phyloP scores from a whole-genome alignment of 2,329 filamentous ascomycete species.

The Pseudogymnoascus sp. region DNA sequence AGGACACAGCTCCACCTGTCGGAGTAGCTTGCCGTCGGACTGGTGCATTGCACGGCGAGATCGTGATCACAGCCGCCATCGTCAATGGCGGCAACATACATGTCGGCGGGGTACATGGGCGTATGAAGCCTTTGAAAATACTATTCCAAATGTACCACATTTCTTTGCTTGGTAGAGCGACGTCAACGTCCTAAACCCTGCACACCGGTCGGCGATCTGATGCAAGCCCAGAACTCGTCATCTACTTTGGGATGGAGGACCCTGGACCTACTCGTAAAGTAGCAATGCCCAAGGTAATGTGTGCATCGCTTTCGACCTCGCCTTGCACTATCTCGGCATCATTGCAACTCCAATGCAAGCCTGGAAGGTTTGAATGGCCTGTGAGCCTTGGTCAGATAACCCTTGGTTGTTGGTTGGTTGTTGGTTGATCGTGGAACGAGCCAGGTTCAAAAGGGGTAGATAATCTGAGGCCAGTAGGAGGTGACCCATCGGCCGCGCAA shows the following conservation, averaged over 20 bases:
- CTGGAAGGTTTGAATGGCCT: not conserved
- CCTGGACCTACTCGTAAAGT: not conserved
- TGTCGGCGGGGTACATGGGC: not conserved
- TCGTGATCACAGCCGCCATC: slow-evolving; percentile 7
- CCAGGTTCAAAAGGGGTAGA: not conserved
- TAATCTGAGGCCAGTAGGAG: slow-evolving; percentile 2
- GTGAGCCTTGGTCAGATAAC: not conserved
- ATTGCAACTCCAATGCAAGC: not conserved
- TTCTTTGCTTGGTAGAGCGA: not conserved
- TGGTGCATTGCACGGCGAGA: slow-evolving; percentile 7
- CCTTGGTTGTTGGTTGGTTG: not conserved
- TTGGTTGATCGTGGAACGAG: not conserved
- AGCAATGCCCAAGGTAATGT: not conserved
- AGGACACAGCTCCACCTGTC: not conserved
- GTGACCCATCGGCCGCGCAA: not conserved
- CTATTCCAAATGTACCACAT: slow-evolving; percentile 1
- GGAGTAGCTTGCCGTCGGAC: not conserved
- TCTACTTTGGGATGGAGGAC: not conserved
- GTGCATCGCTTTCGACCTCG: not conserved
- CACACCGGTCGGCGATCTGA: slow-evolving; percentile 3
- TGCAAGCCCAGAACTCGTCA: not conserved
- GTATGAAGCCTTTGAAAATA: not conserved
- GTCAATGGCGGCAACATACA: slow-evolving; percentile 5
- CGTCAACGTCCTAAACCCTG: not conserved
- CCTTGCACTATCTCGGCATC: not conserved